Base-by-base conservation (phyloP, 805 yeast species). In the Yamadazyma nakazawae region DNA sequence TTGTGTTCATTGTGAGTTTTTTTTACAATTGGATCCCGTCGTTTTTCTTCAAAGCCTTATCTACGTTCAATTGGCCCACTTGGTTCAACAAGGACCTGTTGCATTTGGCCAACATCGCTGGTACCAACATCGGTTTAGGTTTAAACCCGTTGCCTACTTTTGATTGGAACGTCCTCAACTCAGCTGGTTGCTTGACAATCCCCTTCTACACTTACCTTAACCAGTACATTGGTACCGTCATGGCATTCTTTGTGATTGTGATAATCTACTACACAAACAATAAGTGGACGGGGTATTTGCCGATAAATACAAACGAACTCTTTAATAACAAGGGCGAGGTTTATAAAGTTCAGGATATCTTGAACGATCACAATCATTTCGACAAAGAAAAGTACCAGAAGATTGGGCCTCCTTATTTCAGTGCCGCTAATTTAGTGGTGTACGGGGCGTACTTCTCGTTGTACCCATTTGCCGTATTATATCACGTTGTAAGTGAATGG, bases 381-480 rank as follows among this genome's bases (percentile, higher is more conserved):
- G 84, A 81, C 55, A 50, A 61, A 18, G 59, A 53, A 2, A 75
- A 74, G 53, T 82, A 81, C 57, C 66, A 68, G 46, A 49, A 60
- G n/a, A 76, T 80, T 51, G 84, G 87, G 1, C 84, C 86, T 8
- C 88, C 89, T 8, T 83, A 75, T 61, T 81, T 80, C 56, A 59
- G 80, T 25, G 87, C 88, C 5, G 86, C 82, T 1, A 79, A 79
- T 57, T 62, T 82, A 49, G 78, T 82, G 9, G 60, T 72, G 17
- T 82, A 81, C 55, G 85, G 86, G 16, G 76, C 81, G 0, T 74
- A 68, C 56, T 80, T 80, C 59, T 76, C 78, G 34, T 60, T 77
- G 40, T 79, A 80, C 54, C 84, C 87, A 4, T 75, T 81, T 53
- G 71, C 79, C 17, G 72, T 82, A 17, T 58, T 75, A 0, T 79